Percentiles rank a stretch among this genome's conserved stretches.
These are phyloP conservation scores for Westerdykella sp. DNA, from an alignment of 2,329 filamentous ascomycete species.

Conservation along the genomic window DNA sequence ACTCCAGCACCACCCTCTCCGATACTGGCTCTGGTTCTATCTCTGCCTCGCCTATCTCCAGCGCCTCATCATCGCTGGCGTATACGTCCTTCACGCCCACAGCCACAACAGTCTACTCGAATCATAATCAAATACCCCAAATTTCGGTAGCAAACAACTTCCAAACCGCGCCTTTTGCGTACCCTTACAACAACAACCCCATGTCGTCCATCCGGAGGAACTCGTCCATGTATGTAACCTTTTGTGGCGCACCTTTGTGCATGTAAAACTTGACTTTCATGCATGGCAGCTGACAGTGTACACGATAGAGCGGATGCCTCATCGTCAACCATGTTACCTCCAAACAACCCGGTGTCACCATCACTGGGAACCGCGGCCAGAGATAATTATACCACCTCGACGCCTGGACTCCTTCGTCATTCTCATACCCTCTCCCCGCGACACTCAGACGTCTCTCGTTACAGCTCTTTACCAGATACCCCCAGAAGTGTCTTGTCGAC, in stretches of 20 bases:
- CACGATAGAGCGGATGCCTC: constrained; percentile 41
- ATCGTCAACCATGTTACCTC: constrained; percentile 44
- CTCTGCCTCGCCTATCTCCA: constrained; percentile 48
- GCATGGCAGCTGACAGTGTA: constrained; percentile 37
- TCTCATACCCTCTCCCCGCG: constrained; percentile 32
- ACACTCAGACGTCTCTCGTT: constrained; percentile 28
- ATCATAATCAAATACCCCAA: constrained; percentile 22
- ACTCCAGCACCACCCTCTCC: constrained; percentile 45
- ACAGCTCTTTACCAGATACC: constrained; percentile 32
- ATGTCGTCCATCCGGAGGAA: constrained; percentile 38
- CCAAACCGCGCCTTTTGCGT: constrained; percentile 31
- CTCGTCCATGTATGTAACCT: constrained; percentile 42
- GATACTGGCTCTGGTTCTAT: constrained; percentile 53
- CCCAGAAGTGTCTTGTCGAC: constrained; percentile 32
- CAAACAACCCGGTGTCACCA: constrained; percentile 38
- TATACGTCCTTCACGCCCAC: constrained; percentile 36
- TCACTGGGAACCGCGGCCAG: constrained; percentile 37
- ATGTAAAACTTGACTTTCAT: constrained; percentile 26
- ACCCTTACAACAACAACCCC: constrained; percentile 33
- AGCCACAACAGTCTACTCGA: constrained; percentile 31
- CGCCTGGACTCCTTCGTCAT: constrained; percentile 33
- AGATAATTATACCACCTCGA: constrained; percentile 41
- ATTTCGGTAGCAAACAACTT: constrained; percentile 27
- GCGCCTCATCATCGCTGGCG: constrained; percentile 42
- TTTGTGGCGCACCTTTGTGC: constrained; percentile 27